Evolutionary conservation across 2,329 filamentous ascomycete species (phyloP).

Genomic region (Aureobasidium vineae): DNA sequence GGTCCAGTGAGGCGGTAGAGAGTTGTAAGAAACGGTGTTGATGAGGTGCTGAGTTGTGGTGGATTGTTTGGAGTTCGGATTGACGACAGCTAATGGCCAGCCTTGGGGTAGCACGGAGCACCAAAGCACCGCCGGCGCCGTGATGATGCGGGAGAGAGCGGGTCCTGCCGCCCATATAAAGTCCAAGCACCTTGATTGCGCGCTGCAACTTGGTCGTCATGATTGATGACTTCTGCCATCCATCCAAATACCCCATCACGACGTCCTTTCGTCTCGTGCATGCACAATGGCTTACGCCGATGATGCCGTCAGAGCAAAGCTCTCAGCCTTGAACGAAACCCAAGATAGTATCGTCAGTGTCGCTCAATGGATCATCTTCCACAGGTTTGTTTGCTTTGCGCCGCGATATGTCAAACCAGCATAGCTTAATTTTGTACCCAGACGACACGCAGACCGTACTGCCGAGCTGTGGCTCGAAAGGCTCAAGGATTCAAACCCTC

Average conservation of each 20-base stretch:
- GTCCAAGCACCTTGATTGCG: constrained; percentile 13
- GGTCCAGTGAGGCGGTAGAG: not conserved
- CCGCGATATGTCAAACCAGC: not conserved
- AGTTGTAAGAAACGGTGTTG: not conserved
- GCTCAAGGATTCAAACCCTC: constrained; percentile 81
- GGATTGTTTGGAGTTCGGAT: constrained; percentile 7
- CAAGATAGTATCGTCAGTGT: constrained; percentile 96
- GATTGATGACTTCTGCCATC: not conserved
- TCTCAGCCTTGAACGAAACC: constrained; percentile 92
- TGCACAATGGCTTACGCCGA: constrained; percentile 83
- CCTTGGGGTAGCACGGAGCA: not conserved
- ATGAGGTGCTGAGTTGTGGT: not conserved
- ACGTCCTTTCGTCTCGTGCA: not conserved
- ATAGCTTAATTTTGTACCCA: constrained; percentile 41
- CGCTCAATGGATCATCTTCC: constrained; percentile 99
- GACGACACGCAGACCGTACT: constrained; percentile 87
- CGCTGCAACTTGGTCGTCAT: not conserved
- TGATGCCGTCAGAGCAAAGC: constrained; percentile 90
- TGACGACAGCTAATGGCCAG: constrained; percentile 13
- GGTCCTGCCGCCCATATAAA: constrained; percentile 8
- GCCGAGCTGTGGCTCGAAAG: constrained; percentile 89
- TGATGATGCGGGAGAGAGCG: constrained; percentile 18
- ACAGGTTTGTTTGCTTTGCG: constrained; percentile 60
- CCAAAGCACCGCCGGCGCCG: not conserved
- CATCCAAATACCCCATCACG: not conserved